Conservation (phyloP, 345 rosid species). For the Brassica juncea region DNA sequence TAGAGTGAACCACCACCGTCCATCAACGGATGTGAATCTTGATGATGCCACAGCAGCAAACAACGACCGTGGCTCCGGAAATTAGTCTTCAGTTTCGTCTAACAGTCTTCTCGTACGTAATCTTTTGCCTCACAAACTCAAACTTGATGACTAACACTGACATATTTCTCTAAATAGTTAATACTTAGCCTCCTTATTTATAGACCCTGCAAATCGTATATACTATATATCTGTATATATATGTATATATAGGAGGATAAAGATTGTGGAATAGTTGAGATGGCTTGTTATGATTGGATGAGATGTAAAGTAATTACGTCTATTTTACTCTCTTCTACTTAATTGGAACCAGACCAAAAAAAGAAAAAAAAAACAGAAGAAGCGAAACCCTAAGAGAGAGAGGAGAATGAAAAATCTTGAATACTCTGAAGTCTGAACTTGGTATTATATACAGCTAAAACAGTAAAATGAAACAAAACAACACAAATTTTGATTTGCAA, state of each 20-base stretch:
- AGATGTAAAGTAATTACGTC: background rate
- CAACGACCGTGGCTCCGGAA: conserved; percentile 53
- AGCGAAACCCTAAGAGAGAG: conserved; percentile 34
- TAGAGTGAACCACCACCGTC: conserved; percentile 31
- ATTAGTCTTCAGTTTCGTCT: background rate
- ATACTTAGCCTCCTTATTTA: background rate
- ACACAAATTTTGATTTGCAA: background rate
- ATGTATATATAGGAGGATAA: background rate
- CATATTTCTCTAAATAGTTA: background rate
- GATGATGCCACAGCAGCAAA: conserved; percentile 86
- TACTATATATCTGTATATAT: background rate
- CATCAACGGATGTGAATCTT: conserved; percentile 85
- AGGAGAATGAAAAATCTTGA: background rate
- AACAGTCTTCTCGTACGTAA: background rate
- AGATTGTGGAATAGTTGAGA: conserved; percentile 3
- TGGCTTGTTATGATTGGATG: conserved; percentile 16
- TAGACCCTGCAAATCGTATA: conserved; percentile 1
- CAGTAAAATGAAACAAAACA: conserved; percentile 19
- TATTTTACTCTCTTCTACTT: conserved; percentile 7
- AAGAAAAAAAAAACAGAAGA: background rate
- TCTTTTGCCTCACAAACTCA: conserved; percentile 6
- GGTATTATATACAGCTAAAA: conserved; percentile 6
- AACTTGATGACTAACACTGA: background rate
- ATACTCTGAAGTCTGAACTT: conserved; percentile 19
- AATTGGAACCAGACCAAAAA: conserved; percentile 14